Base-by-base conservation (phyloP, 2,329 filamentous ascomycete species). In the Xylaria sp. region DNA sequence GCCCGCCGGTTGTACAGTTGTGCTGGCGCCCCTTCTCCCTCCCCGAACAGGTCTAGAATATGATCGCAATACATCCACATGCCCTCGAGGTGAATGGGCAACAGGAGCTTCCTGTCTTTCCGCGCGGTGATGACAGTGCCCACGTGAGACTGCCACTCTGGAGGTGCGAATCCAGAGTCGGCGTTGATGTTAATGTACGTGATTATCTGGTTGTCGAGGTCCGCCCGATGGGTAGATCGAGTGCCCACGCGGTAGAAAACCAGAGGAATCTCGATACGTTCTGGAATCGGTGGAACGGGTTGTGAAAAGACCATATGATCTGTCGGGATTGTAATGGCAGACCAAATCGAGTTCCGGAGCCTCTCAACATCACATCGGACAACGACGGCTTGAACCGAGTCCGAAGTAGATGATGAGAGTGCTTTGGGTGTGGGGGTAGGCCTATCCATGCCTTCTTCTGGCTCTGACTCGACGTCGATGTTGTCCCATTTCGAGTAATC, bases 61-160 rank as follows among this genome's bases (percentile, higher is more conserved):
- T 48, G 23, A 33, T 48, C 43, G 23, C 33, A 48, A 9, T 58
- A 53, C 31, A 46, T 40, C 40, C 47, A 44, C 29, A 54, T 21
- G 9, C 15, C 19, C 19, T 46, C 52, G 5, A 54, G 8, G 13
- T 46, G 38, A 25, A 37, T 21, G 13, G 29, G 29, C 13, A 54
- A 29, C 9, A 46, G 10, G 3, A n/a, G 31, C 5, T 37, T 54
- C 29, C 27, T 46, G 40, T 46, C 33, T 19, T 46, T 54, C 8
- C 29, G 52, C 21, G 29, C 40, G 19, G 27, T 40, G 10, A 46
- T 27, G 13, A 46, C 47, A 33, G 47, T 51, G 33, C 33, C 47
- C 8, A 37, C 21, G 7, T 8, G 27, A 0, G 47, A 27, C 9
- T 7, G 13, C 47, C 33, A 38, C 19, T 37, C 31, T 8, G 21